Base-by-base conservation (phyloP, 768 basidiomycete genomes). In the Mrakia hoshinonis region DNA sequence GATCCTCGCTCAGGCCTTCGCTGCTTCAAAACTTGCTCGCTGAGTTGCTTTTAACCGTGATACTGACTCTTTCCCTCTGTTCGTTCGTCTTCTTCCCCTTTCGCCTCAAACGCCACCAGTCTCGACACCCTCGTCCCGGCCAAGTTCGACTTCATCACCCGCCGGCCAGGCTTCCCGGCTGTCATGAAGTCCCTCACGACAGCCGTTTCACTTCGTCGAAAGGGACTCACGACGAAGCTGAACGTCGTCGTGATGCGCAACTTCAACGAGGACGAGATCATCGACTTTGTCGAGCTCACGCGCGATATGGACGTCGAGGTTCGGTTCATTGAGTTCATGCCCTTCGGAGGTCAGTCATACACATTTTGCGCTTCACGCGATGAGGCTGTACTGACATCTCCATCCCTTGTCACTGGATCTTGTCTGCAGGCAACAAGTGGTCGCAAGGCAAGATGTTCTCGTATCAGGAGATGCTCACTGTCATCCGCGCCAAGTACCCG, bases 311-410 rank as follows among this genome's bases (percentile, higher is more conserved):
- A 81, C 2, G 79, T 92, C 31, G 89, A 85, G 48, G 85, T 92
- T 49, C 85, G 92, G 47, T 92, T 94, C 78, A 94, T 93, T 70
- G 91, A 93, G 79, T 94, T 58, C 77, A 94, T 95, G 92, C 91
- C 92, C 13, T 95, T 95, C 78, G 88, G 87, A 75, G 92, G 89
- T 89, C 74, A 74, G 79, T 76, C 26, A 15, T 26, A 63, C 48
- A 3, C 22, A 12, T 10, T 67, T 70, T 47, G 22, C 15, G 10
- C 20, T 54, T 46, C 4, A 49, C 26, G 22, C 11, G 39, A 3
- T 29, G 26, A 2, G 0, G 4, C 38, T 31, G 9, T 1, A 29
- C 38, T 38, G 60, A 60, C 68, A 38, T 15, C 12, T 29, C n/a
- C 15, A 11, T 43, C 49, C 6, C 36, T 60, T 20, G 1, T 10